Base-by-base conservation (phyloP, 2,329 filamentous ascomycete genomes). In the Beauveria brongniartii region DNA sequence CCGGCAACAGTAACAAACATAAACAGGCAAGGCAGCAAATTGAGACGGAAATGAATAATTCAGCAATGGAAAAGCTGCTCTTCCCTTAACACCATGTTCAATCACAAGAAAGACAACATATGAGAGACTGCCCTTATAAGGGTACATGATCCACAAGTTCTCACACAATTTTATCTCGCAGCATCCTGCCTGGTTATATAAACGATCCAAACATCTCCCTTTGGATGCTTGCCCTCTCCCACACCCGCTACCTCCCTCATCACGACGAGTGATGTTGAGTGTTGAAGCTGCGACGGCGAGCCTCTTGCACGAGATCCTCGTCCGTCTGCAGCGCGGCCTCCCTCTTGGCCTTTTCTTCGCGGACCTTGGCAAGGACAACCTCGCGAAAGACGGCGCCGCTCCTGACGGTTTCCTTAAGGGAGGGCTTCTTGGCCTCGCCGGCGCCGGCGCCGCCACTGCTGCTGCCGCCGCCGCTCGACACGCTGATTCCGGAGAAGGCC, bases 351-450 rank as follows among this genome's bases (percentile, higher is more conserved):
- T 70, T 68, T 55, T 67, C 64, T 62, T 96, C 92, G 63, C 89
- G 85, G 51, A 96, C 91, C 79, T 97, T 97, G 65, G 92, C 93
- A 62, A 96, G 79, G 16, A 97, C 93, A 14, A 97, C 90, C 74
- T 97, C 93, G 68, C 90, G 85, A 84, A 97, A 97, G 69, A 97
- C 95, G 64, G 91, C 83, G 62, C 83, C 78, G 64, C 69, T 64
- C 53, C 62, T 64, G 55, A 64, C 51, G 48, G 56, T 55, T 26
- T 66, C 63, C 70, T 82, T 82, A 66, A 84, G 76, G 63, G 80
- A 74, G 43, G 52, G 18, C 41, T 52, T 55, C 60, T 63, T 72
- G 60, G 70, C 68, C 43, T 66, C 67, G 69, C 80, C 80, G 41
- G 63, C 63, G 44, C 66, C 66, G 41, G 63, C 63, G 44, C 66